phyloP scores from a whole-genome alignment of 192 early-diverging fungal species.

The Entophlyctis helioformis region DNA sequence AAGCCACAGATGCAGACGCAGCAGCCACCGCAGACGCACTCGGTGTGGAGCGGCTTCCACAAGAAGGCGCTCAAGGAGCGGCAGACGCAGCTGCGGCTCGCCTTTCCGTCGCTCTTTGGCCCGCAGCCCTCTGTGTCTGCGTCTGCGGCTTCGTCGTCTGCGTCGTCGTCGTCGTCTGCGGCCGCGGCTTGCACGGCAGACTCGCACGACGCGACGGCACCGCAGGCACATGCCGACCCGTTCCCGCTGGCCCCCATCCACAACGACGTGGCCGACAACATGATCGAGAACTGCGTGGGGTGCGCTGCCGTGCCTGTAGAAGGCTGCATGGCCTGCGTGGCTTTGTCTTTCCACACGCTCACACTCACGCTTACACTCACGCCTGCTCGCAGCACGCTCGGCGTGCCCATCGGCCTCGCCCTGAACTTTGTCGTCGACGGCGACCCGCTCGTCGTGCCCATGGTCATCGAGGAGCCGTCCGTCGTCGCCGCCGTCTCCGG shows the following conservation, averaged over 20 bases:
- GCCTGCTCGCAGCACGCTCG: conserved; percentile 37
- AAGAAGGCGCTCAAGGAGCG: conserved; percentile 62
- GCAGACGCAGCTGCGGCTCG: conserved; percentile 47
- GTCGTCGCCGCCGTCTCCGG: conserved; percentile 70
- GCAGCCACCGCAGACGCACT: too few relatives aligned
- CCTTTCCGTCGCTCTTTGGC: conserved; percentile 43
- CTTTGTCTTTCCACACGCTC: too few relatives aligned
- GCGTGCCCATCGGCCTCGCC: conserved; percentile 57
- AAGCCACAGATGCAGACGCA: not conserved
- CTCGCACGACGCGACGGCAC: too few relatives aligned
- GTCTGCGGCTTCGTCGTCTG: too few relatives aligned
- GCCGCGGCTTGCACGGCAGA: conserved; percentile 15
- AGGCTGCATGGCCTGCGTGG: too few relatives aligned
- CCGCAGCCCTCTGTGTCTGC: too few relatives aligned
- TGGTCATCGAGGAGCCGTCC: conserved; percentile 69
- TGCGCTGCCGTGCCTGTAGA: too few relatives aligned
- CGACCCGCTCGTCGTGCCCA: conserved; percentile 46
- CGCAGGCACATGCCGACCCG: conserved; percentile 14
- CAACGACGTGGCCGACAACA: conserved; percentile 58
- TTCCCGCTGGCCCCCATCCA: conserved; percentile 55
- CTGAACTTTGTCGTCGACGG: conserved; percentile 64
- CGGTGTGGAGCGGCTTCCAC: conserved; percentile 64
- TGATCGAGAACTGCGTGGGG: conserved; percentile 71
- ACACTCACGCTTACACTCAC: too few relatives aligned
- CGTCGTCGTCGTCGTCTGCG: too few relatives aligned